These are phyloP conservation scores for Nigrospora osmanthi DNA, from an alignment of 2,329 filamentous ascomycete genomes.

Conservation along the genomic window DNA sequence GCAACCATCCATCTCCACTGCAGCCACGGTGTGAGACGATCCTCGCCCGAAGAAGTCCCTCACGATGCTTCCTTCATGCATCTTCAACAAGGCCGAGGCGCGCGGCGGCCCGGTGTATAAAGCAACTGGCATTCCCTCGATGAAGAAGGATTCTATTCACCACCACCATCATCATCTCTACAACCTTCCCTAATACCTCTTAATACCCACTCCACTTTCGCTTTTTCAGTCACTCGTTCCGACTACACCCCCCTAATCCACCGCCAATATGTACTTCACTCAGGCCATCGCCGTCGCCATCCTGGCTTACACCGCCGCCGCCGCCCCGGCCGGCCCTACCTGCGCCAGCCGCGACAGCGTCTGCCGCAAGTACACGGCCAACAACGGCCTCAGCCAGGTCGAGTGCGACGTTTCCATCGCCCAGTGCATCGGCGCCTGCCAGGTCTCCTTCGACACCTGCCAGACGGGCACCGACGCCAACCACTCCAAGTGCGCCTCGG, in stretches of 20 bases:
- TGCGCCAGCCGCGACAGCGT: background rate
- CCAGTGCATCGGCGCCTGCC: background rate
- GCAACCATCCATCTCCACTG: background rate
- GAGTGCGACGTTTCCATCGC: background rate
- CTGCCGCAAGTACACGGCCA: conserved; percentile 1
- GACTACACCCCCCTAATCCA: background rate
- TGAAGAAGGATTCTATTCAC: background rate
- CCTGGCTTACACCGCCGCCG: conserved; percentile 1
- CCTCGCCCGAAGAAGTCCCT: background rate
- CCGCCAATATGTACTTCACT: conserved; percentile 1
- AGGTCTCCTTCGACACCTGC: background rate
- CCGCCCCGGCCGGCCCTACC: conserved; percentile 1
- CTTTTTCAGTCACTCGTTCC: background rate
- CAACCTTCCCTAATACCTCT: background rate
- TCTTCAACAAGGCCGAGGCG: background rate
- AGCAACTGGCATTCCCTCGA: background rate
- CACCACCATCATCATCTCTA: background rate
- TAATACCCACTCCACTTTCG: background rate
- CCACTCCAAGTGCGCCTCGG: background rate
- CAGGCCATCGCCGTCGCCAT: background rate
- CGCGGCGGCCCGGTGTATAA: background rate
- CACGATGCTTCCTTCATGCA: background rate
- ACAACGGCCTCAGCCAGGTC: background rate
- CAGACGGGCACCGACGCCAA: background rate
- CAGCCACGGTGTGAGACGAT: background rate